phyloP scores from a whole-genome alignment of 345 rosid species.

The Populus alba region DNA sequence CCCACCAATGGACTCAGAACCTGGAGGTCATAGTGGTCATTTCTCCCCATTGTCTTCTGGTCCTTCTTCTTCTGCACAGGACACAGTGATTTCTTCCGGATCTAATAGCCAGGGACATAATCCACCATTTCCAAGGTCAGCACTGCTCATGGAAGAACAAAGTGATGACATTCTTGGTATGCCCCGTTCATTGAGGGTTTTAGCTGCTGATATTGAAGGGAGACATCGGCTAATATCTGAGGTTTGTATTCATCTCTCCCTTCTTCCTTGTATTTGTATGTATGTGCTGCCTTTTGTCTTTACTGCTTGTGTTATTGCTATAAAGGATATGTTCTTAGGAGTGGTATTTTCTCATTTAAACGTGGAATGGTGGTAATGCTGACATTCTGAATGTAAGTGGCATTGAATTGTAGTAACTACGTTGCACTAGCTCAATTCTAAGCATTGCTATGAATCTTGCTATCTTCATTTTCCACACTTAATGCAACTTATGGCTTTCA shows the following conservation, averaged over 20 bases:
- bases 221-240: constrained; percentile 69
- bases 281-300: constrained; percentile 4
- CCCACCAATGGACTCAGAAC: constrained; percentile 53
- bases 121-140: constrained; percentile 50
- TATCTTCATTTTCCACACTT: background rate
- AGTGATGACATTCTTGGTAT: constrained; percentile 49
- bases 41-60: constrained; percentile 51
- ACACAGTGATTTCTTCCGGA: constrained; percentile 43
- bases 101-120: constrained; percentile 48
- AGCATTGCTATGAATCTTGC: background rate
- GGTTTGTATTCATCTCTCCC: constrained; percentile 41
- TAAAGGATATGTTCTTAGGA: constrained; percentile 1
- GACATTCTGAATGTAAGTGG: background rate
- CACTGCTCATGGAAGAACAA: constrained; percentile 49
- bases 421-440: background rate
- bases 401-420: background rate
- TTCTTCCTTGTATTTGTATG: background rate
- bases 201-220: constrained; percentile 66
- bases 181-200: constrained; percentile 58
- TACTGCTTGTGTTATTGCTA: background rate
- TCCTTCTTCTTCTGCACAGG: constrained; percentile 54
- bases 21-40: constrained; percentile 53
- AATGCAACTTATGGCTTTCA: background rate
- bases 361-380: background rate
- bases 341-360: background rate